Evolutionary conservation across 73 alveolate genomes (phyloP).

Genomic region (Tetrahymena borealis): DNA sequence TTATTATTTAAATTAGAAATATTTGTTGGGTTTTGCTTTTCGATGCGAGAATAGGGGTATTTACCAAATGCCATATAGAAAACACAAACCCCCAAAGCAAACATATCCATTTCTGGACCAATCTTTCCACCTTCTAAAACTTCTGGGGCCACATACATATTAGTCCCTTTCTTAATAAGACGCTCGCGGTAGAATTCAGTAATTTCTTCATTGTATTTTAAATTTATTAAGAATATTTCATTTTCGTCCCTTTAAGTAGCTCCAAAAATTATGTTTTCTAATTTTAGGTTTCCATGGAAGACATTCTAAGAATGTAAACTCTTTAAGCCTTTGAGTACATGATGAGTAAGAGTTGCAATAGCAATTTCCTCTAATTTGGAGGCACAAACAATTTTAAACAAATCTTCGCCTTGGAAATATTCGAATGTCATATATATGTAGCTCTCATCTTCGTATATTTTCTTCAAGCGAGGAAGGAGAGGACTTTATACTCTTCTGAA

Average conservation of each 20-base stretch:
- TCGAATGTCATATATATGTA: neutral
- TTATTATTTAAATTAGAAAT: neutral
- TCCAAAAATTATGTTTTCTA: neutral
- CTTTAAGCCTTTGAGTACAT: neutral
- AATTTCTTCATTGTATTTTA: neutral
- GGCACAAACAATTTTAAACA: neutral
- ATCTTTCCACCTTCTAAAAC: neutral
- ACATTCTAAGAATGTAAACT: neutral
- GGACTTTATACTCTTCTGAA: neutral
- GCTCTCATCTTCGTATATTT: neutral
- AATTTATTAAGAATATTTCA: neutral
- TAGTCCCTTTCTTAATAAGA: neutral
- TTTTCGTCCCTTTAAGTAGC: neutral
- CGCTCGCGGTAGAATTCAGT: neutral
- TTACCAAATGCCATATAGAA: neutral
- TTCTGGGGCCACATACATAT: neutral
- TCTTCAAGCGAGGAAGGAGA: neutral
- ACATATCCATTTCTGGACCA: neutral
- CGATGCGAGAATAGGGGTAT: neutral
- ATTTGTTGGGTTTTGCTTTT: neutral
- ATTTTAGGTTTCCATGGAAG: neutral
- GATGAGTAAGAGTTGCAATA: neutral
- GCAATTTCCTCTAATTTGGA: neutral
- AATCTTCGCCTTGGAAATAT: neutral
- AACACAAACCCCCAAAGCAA: neutral